Conservation (phyloP, 2,329 filamentous ascomycete genomes). For the Mariannaea sp. region DNA sequence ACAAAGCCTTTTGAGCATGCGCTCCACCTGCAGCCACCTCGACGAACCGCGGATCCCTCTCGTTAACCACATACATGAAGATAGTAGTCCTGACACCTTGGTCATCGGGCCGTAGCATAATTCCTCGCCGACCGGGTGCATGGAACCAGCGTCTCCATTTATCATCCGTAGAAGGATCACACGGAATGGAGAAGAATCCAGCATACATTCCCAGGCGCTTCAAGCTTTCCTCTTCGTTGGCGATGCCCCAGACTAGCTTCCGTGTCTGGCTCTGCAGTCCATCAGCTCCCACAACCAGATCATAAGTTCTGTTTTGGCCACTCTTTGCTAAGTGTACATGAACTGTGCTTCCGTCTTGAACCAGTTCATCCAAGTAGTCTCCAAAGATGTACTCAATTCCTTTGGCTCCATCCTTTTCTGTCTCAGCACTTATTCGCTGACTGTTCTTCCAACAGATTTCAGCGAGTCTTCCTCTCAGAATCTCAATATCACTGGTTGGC, state of each 20-base stretch:
- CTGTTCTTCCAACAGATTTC: neutral
- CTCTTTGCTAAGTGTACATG: constrained; percentile 48
- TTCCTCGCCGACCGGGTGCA: constrained; percentile 41
- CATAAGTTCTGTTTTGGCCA: constrained; percentile 49
- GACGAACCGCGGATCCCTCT: constrained; percentile 31
- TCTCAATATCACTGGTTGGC: constrained; percentile 61
- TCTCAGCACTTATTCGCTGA: constrained; percentile 32
- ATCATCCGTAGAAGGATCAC: constrained; percentile 32
- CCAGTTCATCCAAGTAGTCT: constrained; percentile 36
- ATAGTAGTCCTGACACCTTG: constrained; percentile 36
- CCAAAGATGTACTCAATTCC: constrained; percentile 37
- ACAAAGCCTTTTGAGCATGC: constrained; percentile 45
- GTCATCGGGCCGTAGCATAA: constrained; percentile 34
- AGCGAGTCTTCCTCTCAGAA: constrained; percentile 60
- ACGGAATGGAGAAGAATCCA: constrained; percentile 49
- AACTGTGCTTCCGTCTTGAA: constrained; percentile 40
- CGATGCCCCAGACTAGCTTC: constrained; percentile 1
- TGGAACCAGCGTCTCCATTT: constrained; percentile 37
- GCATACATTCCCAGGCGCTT: constrained; percentile 13
- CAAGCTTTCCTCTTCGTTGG: neutral
- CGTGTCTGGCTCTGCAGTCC: constrained; percentile 41
- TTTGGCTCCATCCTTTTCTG: constrained; percentile 17
- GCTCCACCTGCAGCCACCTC: constrained; percentile 28
- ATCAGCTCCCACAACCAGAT: constrained; percentile 61
- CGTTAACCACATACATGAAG: constrained; percentile 36